A percentile compares a stretch with the other conserved stretches of the same genome.
Evolutionary conservation across 768 basidiomycete species (phyloP).

Genomic region (Rhizopogon vesiculosus): DNA sequence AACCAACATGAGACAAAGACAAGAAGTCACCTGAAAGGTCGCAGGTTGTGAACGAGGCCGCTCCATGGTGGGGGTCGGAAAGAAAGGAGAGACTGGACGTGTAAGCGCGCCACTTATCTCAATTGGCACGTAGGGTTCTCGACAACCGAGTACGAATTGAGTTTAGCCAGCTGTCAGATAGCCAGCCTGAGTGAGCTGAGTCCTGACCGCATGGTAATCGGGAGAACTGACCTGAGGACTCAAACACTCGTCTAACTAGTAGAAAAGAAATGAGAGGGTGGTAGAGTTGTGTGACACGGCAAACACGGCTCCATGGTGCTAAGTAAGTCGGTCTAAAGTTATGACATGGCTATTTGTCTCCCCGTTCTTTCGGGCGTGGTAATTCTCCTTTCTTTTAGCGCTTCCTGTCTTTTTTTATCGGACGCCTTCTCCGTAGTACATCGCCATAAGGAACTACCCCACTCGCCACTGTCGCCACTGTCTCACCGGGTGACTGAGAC

Average conservation of each 20-base stretch:
- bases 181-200: background rate
- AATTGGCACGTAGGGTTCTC: slow-evolving; percentile 10
- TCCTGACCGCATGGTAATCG: background rate
- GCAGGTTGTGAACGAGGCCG: slow-evolving; percentile 18
- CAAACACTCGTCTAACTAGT: background rate
- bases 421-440: too few species aligned
- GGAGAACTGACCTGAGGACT: background rate
- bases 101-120: slow-evolving; percentile 16
- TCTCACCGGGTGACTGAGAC: too few species aligned
- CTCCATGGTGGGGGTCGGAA: slow-evolving; percentile 23
- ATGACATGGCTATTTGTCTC: background rate
- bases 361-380: too few species aligned
- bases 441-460: too few species aligned
- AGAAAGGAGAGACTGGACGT: slow-evolving; percentile 6
- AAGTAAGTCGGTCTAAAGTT: background rate
- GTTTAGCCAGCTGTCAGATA: slow-evolving; percentile 16
- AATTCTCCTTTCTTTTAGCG: too few species aligned
- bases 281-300: background rate
- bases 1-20: slow-evolving; percentile 7
- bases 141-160: slow-evolving; percentile 7
- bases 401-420: too few species aligned
- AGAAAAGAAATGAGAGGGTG: background rate
- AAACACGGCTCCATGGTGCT: background rate
- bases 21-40: slow-evolving; percentile 19
- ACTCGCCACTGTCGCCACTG: too few species aligned